phyloP scores from a whole-genome alignment of 208 protist species.

The Endotrypanum monterogeii region DNA sequence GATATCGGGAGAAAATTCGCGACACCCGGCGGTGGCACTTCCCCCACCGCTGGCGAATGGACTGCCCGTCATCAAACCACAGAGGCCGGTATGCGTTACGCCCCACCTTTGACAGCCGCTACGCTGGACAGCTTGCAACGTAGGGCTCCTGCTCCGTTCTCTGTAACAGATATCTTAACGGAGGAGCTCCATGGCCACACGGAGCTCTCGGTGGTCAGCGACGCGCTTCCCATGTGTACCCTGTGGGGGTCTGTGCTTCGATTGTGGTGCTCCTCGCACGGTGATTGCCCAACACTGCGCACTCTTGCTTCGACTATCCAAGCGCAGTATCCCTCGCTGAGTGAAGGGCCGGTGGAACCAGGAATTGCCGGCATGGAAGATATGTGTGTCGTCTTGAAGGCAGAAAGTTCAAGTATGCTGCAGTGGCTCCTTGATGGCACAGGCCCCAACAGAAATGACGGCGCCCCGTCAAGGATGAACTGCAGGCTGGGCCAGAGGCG shows the following conservation, averaged over 20 bases:
- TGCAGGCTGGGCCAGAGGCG: not conserved
- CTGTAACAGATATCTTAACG: not conserved
- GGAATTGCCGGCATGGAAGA: not conserved
- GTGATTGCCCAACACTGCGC: slow-evolving; percentile 9
- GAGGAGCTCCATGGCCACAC: not conserved
- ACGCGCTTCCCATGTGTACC: slow-evolving; percentile 8
- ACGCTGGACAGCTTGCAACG: not conserved
- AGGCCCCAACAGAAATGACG: not conserved
- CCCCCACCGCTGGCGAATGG: not conserved
- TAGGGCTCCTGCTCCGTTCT: not conserved
- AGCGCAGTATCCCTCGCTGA: not conserved
- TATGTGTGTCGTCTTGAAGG: slow-evolving; percentile 1
- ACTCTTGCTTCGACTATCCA: slow-evolving; percentile 6
- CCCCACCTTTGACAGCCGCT: slow-evolving; percentile 1
- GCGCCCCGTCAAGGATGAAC: not conserved
- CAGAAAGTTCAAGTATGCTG: not conserved
- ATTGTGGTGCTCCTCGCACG: not conserved
- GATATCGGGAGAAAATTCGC: not conserved
- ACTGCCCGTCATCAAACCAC: not conserved
- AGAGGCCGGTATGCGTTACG: slow-evolving; percentile 1
- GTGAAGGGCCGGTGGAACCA: not conserved
- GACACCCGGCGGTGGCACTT: not conserved
- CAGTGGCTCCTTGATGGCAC: not conserved
- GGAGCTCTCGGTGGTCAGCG: not conserved
- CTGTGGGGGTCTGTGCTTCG: slow-evolving; percentile 18